phyloP scores from a whole-genome alignment of 2,329 filamentous ascomycete species.

The Alternaria alternata region DNA sequence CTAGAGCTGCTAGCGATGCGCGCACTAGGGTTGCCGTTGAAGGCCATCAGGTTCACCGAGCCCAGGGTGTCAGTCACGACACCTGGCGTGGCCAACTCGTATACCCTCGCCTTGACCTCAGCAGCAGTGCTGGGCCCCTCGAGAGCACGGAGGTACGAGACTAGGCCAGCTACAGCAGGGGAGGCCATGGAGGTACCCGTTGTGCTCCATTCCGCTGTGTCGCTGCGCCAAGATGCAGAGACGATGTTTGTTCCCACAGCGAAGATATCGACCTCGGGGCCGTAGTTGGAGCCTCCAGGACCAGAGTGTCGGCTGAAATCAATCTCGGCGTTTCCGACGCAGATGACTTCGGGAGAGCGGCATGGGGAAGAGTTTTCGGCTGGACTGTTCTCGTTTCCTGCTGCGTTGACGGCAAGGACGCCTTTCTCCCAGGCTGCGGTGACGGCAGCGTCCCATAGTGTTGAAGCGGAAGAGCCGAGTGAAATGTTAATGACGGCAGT shows the following conservation, averaged over 20 bases:
- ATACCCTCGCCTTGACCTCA: slow-evolving; percentile 33
- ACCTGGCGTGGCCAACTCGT: slow-evolving; percentile 30
- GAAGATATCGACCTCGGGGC: slow-evolving; percentile 50
- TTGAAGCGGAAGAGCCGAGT: slow-evolving; percentile 42
- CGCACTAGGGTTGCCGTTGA: slow-evolving; percentile 33
- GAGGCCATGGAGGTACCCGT: slow-evolving; percentile 72
- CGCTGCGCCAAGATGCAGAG: slow-evolving; percentile 57
- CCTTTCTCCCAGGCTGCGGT: slow-evolving; percentile 42
- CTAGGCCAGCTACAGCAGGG: slow-evolving; percentile 73
- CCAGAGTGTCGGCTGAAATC: slow-evolving; percentile 30
- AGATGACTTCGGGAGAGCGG: slow-evolving; percentile 46
- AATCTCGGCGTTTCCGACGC: slow-evolving; percentile 46
- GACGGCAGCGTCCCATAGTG: slow-evolving; percentile 46
- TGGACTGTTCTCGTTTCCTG: slow-evolving; percentile 46
- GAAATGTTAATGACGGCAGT: slow-evolving; percentile 51
- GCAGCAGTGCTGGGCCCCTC: slow-evolving; percentile 44
- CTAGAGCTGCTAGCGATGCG: not conserved
- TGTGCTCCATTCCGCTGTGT: slow-evolving; percentile 54
- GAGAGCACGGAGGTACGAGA: slow-evolving; percentile 70
- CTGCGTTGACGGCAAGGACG: slow-evolving; percentile 46
- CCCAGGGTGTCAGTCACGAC: slow-evolving; percentile 33
- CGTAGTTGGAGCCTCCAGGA: slow-evolving; percentile 45
- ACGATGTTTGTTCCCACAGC: slow-evolving; percentile 51
- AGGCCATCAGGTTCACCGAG: slow-evolving; percentile 37
- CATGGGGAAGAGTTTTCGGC: slow-evolving; percentile 42